These are phyloP conservation scores for Pichia sp. DNA, from an alignment of 1,139 yeast species.

Conservation along the genomic window DNA sequence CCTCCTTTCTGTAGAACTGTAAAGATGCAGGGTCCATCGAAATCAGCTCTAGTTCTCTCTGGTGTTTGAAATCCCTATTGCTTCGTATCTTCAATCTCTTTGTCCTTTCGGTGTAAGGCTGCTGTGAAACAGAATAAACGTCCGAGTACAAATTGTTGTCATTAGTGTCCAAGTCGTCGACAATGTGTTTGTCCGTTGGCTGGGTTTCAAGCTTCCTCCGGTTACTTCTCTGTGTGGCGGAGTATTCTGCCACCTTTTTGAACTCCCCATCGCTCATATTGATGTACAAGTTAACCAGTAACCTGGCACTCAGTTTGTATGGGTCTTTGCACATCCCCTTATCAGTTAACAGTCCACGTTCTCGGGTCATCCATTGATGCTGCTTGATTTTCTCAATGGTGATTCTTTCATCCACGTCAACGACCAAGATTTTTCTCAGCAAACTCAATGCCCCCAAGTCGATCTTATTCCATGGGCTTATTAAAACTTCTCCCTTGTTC, in stretches of 20 bases:
- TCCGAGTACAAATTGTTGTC: slow-evolving; percentile 23
- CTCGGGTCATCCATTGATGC: slow-evolving; percentile 50
- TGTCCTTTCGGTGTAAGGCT: slow-evolving; percentile 30
- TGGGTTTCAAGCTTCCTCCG: slow-evolving; percentile 29
- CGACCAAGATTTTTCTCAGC: slow-evolving; percentile 46
- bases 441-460: slow-evolving; percentile 45
- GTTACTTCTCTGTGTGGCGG: slow-evolving; percentile 25
- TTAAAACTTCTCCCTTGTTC: slow-evolving; percentile 40
- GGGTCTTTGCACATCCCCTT: slow-evolving; percentile 51
- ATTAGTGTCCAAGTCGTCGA: slow-evolving; percentile 31
- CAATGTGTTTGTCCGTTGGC: slow-evolving; percentile 33
- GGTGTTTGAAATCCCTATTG: slow-evolving; percentile 33
- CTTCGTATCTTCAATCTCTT: slow-evolving; percentile 28
- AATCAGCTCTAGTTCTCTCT: slow-evolving; percentile 33
- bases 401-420: slow-evolving; percentile 41
- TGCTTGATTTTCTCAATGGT: slow-evolving; percentile 37
- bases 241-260: slow-evolving; percentile 28
- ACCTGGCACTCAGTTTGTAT: slow-evolving; percentile 37
- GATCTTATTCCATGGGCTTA: slow-evolving; percentile 48
- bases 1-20: slow-evolving; percentile 36
- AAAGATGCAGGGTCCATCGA: slow-evolving; percentile 47
- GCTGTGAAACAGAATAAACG: slow-evolving; percentile 38
- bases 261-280: slow-evolving; percentile 43
- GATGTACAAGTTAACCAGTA: slow-evolving; percentile 44
- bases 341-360: slow-evolving; percentile 38